phyloP scores from a whole-genome alignment of 495 filamentous ascomycete species.

The Pseudoneurospora amorphoporcata region DNA sequence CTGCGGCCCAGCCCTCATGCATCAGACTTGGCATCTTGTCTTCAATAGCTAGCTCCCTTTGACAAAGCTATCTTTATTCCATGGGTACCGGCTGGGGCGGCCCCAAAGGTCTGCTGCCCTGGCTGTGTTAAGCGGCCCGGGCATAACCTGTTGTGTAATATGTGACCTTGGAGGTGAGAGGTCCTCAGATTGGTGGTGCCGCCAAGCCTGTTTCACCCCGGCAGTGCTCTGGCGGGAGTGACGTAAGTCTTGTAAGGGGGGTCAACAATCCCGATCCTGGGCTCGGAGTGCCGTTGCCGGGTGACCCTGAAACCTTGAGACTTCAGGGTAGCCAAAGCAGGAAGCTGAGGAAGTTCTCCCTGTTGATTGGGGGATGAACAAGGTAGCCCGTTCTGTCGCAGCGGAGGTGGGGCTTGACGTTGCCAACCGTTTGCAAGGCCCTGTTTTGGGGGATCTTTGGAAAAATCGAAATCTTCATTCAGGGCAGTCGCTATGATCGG shows the following conservation, averaged over 20 bases:
- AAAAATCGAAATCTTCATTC: not conserved
- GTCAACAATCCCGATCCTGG: not conserved
- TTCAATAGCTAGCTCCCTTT: not conserved
- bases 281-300: not conserved
- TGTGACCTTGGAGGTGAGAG: not conserved
- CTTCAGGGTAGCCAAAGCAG: not conserved
- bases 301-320: not conserved
- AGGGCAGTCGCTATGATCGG: not conserved
- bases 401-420: not conserved
- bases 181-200: not conserved
- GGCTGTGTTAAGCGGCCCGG: not conserved
- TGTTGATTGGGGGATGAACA: not conserved
- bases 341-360: not conserved
- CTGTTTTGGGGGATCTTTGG: not conserved
- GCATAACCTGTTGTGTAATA: not conserved
- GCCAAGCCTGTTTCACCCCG: not conserved
- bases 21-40: not conserved
- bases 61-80: not conserved
- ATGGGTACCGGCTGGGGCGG: not conserved
- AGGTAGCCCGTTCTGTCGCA: not conserved
- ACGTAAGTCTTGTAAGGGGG: not conserved
- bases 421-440: not conserved
- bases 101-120: not conserved
- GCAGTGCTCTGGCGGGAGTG: not conserved
- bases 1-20: not conserved